Conservation (phyloP, 345 rosid genomes). For the Eucalyptus virginea region DNA sequence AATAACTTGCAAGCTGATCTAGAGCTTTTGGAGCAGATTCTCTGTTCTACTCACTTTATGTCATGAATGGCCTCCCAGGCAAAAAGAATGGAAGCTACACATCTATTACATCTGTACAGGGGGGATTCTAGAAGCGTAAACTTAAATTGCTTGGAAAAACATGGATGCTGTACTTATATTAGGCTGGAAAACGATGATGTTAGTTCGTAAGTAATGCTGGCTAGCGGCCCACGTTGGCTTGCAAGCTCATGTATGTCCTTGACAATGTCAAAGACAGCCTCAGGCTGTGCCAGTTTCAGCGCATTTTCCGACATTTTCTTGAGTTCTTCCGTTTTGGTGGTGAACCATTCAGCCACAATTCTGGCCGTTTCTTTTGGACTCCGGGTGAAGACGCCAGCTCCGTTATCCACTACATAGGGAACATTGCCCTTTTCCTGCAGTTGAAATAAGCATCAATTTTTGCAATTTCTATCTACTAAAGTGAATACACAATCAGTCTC, state of each 20-base stretch:
- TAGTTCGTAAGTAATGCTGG: slow-evolving; percentile 48
- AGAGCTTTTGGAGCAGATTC: background rate
- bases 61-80: background rate
- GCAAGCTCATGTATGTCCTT: slow-evolving; percentile 82
- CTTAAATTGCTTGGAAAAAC: background rate
- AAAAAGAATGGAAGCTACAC: background rate
- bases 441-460: background rate
- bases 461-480: background rate
- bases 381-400: slow-evolving; percentile 90
- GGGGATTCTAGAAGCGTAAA: background rate
- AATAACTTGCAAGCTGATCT: background rate
- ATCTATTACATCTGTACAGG: background rate
- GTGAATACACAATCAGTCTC: background rate
- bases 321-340: slow-evolving; percentile 57
- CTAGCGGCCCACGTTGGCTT: slow-evolving; percentile 52
- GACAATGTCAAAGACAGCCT: slow-evolving; percentile 87
- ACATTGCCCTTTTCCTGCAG: slow-evolving; percentile 84
- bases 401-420: slow-evolving; percentile 88
- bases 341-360: slow-evolving; percentile 83
- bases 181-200: slow-evolving; percentile 73
- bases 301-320: slow-evolving; percentile 61
- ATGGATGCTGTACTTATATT: slow-evolving; percentile 4
- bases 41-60: background rate
- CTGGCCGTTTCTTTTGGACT: slow-evolving; percentile 88
- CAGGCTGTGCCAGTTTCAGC: slow-evolving; percentile 75